These are phyloP conservation scores for Pseudopithomyces maydicus DNA, from an alignment of 2,329 filamentous ascomycete species.

Conservation along the genomic window DNA sequence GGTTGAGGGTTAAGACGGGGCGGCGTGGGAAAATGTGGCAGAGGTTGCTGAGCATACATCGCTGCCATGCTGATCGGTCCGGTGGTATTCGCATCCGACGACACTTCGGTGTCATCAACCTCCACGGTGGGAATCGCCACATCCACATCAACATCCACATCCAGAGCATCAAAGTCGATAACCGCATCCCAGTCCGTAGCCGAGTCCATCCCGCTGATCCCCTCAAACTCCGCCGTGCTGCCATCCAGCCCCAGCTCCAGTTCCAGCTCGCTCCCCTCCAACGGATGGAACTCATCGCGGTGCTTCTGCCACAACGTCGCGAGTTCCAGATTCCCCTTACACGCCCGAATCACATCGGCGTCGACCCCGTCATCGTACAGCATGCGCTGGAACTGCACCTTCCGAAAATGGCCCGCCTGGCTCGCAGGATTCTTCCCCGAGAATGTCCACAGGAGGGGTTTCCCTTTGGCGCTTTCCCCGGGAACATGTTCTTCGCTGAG, in stretches of 20 bases:
- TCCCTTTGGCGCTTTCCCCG: neutral
- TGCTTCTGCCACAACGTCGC: neutral
- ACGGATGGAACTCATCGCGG: neutral
- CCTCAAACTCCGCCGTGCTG: neutral
- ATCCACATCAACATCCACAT: neutral
- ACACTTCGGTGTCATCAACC: neutral
- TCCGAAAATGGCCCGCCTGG: neutral
- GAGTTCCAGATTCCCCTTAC: neutral
- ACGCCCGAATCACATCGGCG: neutral
- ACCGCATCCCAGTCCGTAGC: neutral
- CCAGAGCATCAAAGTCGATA: neutral
- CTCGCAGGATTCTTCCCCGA: neutral
- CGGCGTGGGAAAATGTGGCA: neutral
- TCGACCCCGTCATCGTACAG: neutral
- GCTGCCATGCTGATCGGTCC: neutral
- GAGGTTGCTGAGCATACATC: neutral
- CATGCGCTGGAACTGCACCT: neutral
- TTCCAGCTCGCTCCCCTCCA: neutral
- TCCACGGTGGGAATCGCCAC: too few species aligned
- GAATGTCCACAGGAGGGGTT: neutral
- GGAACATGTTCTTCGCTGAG: neutral
- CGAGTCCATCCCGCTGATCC: too few species aligned
- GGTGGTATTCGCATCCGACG: neutral
- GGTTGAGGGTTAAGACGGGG: neutral
- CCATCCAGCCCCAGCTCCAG: neutral